phyloP scores from a whole-genome alignment of 441 rosid genomes.

The Eruca vesicaria region DNA sequence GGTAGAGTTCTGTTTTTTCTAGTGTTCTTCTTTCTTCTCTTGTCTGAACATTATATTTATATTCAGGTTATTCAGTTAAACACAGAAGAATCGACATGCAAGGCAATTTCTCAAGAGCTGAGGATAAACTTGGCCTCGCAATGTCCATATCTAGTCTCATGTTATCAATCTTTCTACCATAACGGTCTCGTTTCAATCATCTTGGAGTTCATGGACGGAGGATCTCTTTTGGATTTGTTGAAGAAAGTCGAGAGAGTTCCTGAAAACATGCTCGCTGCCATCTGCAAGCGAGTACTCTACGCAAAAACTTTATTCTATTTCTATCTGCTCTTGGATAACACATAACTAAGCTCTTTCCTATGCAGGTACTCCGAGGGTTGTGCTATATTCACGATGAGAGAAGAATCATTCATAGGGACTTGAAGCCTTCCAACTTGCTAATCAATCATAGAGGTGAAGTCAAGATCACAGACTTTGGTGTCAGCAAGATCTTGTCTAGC shows the following conservation, averaged over 20 bases:
- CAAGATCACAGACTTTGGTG: slow-evolving; percentile 96
- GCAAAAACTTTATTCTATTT: too few relatives aligned
- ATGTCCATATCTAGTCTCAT: slow-evolving; percentile 85
- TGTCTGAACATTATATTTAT: neutral
- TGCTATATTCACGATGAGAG: slow-evolving; percentile 81
- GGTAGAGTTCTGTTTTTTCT: slow-evolving; percentile 38
- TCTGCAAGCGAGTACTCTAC: slow-evolving; percentile 71
- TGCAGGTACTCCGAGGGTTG: slow-evolving; percentile 79
- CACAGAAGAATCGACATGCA: slow-evolving; percentile 68
- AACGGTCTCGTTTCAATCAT: slow-evolving; percentile 86
- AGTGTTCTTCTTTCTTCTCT: neutral
- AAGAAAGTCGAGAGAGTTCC: slow-evolving; percentile 66
- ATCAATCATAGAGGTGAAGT: slow-evolving; percentile 94
- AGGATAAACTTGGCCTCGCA: slow-evolving; percentile 79
- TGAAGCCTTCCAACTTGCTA: slow-evolving; percentile 88
- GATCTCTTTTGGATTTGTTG: slow-evolving; percentile 82
- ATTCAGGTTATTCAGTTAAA: slow-evolving; percentile 76
- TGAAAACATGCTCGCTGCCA: slow-evolving; percentile 71
- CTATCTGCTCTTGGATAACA: too few relatives aligned
- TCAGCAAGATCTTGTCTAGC: slow-evolving; percentile 79
- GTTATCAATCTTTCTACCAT: slow-evolving; percentile 82
- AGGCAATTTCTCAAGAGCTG: slow-evolving; percentile 76
- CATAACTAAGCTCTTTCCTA: neutral
- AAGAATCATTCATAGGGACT: slow-evolving; percentile 85
- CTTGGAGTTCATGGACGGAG: slow-evolving; percentile 97